Percentiles rank a stretch among this genome's conserved stretches.
Conservation (phyloP, 768 basidiomycete species). For the Tulasnella sp. region DNA sequence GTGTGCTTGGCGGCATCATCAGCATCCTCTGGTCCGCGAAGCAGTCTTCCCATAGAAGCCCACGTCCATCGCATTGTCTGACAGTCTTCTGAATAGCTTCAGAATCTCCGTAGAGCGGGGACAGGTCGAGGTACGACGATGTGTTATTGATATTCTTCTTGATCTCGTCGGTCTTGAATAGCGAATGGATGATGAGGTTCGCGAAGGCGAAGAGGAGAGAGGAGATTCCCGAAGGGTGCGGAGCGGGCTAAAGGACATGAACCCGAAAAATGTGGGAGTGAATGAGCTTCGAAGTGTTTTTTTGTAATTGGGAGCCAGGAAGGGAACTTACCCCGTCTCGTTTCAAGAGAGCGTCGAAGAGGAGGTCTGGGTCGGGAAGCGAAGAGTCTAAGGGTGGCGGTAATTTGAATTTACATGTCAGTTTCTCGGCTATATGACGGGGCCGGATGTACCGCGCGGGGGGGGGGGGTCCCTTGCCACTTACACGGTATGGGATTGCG, state of each 20-base stretch:
- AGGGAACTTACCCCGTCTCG: slow-evolving; percentile 20
- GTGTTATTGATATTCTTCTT: slow-evolving; percentile 52
- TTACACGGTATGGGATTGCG: slow-evolving; percentile 35
- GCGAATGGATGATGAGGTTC: slow-evolving; percentile 61
- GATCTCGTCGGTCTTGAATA: slow-evolving; percentile 53
- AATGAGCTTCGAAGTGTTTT: background rate
- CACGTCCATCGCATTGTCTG: slow-evolving; percentile 51
- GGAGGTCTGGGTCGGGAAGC: slow-evolving; percentile 56
- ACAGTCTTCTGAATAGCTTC: slow-evolving; percentile 44
- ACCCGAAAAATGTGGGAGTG: background rate
- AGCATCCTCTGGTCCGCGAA: slow-evolving; percentile 61
- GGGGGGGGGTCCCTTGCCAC: background rate
- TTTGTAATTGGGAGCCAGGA: background rate
- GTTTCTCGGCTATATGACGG: background rate
- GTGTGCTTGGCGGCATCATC: slow-evolving; percentile 63
- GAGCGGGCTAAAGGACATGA: background rate
- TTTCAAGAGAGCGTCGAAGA: slow-evolving; percentile 67
- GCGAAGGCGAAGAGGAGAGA: slow-evolving; percentile 48
- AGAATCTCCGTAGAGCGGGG: slow-evolving; percentile 61
- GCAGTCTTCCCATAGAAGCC: slow-evolving; percentile 56
- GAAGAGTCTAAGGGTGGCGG: slow-evolving; percentile 26
- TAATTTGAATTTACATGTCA: background rate
- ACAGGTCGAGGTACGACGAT: slow-evolving; percentile 70
- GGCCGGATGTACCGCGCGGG: background rate
- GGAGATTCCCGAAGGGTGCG: slow-evolving; percentile 23